A percentile compares a stretch with the other conserved stretches of the same genome.
Evolutionary conservation across 164 flowering plant species (phyloP).

Genomic region (Warburgia ugandensis): DNA sequence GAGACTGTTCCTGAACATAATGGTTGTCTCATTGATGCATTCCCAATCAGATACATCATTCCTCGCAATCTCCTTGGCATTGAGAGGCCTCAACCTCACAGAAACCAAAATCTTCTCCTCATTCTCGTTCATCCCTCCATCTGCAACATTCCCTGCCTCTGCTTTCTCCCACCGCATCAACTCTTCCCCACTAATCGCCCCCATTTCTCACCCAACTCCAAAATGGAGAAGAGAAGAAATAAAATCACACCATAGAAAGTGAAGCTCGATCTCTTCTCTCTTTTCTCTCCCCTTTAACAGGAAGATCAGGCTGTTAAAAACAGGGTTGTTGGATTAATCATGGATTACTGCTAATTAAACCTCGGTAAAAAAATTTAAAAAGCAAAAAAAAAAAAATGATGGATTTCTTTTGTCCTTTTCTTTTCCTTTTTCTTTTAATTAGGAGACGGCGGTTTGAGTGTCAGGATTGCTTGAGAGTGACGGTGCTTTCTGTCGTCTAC

Average conservation of each 20-base stretch:
- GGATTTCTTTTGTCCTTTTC: not conserved
- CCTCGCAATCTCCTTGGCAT: slow-evolving; percentile 62
- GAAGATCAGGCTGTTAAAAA: not conserved
- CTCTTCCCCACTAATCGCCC: slow-evolving; percentile 66
- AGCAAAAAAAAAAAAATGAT: not conserved
- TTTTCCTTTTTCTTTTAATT: not conserved
- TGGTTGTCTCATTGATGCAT: slow-evolving; percentile 84
- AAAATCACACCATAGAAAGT: too few relatives aligned
- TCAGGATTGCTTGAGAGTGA: slow-evolving; percentile 1
- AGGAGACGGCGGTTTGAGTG: not conserved
- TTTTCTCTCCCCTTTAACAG: not conserved
- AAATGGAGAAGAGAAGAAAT: not conserved
- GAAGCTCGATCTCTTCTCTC: not conserved
- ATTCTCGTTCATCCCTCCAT: too few relatives aligned
- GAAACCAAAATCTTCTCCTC: slow-evolving; percentile 88
- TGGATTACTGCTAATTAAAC: not conserved
- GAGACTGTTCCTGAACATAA: slow-evolving; percentile 79
- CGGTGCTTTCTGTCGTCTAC: not conserved
- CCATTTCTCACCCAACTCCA: slow-evolving; percentile 35
- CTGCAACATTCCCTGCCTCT: slow-evolving; percentile 17
- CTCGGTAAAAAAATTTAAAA: not conserved
- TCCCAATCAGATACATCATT: slow-evolving; percentile 97
- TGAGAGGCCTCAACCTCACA: slow-evolving; percentile 94
- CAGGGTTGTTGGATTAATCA: slow-evolving; percentile 2
- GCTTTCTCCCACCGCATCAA: slow-evolving; percentile 57